These are phyloP conservation scores for Sphagnum contortum DNA, from an alignment of 225 moss, liverwort and hornwort species.

Conservation along the genomic window DNA sequence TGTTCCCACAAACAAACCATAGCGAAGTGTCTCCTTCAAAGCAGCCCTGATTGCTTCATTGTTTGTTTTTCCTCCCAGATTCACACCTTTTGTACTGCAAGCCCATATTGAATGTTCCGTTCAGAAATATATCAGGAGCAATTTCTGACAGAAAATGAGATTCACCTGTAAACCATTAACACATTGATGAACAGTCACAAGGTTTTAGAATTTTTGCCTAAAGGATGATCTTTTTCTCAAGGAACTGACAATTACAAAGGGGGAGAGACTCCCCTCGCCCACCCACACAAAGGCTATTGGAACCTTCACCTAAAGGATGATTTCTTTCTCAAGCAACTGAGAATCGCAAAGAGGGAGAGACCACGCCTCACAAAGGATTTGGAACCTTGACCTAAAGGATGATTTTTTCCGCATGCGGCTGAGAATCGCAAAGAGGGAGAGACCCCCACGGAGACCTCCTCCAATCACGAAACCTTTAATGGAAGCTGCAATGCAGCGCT, in stretches of 20 bases:
- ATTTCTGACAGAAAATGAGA: too few relatives aligned
- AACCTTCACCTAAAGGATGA: constrained; percentile 37
- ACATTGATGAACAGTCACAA: too few relatives aligned
- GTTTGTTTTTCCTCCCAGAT: constrained; percentile 46
- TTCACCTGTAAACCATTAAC: too few relatives aligned
- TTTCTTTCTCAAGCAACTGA: constrained; percentile 51
- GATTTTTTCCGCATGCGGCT: constrained; percentile 50
- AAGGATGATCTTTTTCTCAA: too few relatives aligned
- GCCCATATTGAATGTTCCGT: not conserved
- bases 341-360: constrained; percentile 57
- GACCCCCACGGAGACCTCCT: constrained; percentile 79
- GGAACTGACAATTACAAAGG: too few relatives aligned
- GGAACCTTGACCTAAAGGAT: constrained; percentile 32
- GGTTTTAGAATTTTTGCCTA: too few relatives aligned
- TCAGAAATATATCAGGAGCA: too few relatives aligned
- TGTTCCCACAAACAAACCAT: constrained; percentile 87
- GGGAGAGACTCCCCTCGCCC: too few relatives aligned
- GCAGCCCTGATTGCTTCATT: constrained; percentile 54
- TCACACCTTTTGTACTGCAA: constrained; percentile 27
- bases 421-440: constrained; percentile 63
- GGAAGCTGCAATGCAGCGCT: constrained; percentile 79
- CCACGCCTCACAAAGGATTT: constrained; percentile 31
- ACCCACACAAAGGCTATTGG: too few relatives aligned
- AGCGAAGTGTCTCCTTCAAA: constrained; percentile 78
- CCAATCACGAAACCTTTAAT: constrained; percentile 87